Evolutionary conservation across 768 basidiomycete species (phyloP), one percentile per base, ranked within the genome.

Genomic region (Cystofilobasidium ferigula): DNA sequence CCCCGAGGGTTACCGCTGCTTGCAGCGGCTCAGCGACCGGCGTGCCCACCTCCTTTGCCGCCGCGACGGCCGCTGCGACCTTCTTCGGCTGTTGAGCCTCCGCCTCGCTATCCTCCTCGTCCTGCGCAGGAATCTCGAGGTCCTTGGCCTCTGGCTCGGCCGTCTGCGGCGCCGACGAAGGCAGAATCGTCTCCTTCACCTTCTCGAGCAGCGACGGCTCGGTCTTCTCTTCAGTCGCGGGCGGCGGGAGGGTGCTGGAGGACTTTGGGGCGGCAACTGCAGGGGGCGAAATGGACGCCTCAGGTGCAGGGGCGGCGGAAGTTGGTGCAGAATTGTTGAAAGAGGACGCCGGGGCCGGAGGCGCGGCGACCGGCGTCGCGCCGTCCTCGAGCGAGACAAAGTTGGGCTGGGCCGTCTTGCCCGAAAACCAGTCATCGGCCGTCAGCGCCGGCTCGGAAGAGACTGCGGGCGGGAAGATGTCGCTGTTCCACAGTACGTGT

Each of bases 381-480:
- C 88, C 87, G 56, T 83, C 84, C 47, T 88, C 86, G 60, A 97
- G 83, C 74, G 82, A 84, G 69, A 95, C 82, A 28, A 92, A 79
- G 68, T 91, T 89, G 13, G 85, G 81, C n/a, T 84, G 76, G 3
- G 85, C 83, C 14, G 80, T 81, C 78, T 93, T 94, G 57, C 92
- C 91, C 16, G 57, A 63, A 78, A 97, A 90, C 79, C 88, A 97
- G 71, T 95, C 90, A 67, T 83, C 80, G 12, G 93, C 87, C 24
- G 83, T 80, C 57, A 93, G 81, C 8, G 89, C 83, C 20, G 91
- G 83, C 72, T 93, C 87, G 63, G 81, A 76, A 6, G 90, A 89
- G 0, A 85, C 85, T 0, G 91, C 94, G 12, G 89, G 88, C 6
- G 95, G 94, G 81, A 84, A 98, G 75, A 98, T 94, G 76, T 73